These are phyloP conservation scores for Endotrypanum monterogeii DNA, from an alignment of 208 protist genomes.

Conservation along the genomic window DNA sequence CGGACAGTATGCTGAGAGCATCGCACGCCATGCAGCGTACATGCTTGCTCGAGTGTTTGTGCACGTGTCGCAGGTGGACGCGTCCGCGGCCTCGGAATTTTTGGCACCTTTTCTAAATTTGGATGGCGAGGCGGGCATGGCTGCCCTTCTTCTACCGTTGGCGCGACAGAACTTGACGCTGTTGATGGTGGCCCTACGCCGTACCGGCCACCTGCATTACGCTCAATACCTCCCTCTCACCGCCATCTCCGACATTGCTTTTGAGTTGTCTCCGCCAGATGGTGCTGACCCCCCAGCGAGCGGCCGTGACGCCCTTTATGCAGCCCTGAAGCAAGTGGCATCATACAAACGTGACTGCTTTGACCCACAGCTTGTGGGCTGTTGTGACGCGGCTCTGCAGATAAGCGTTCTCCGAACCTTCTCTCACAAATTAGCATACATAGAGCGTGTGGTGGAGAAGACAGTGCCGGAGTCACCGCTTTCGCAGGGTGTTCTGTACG, in stretches of 20 bases:
- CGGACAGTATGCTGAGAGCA: conserved; percentile 36
- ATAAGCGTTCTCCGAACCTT: conserved; percentile 62
- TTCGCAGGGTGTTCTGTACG: conserved; percentile 44
- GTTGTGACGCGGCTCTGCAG: conserved; percentile 47
- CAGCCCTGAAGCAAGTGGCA: conserved; percentile 37
- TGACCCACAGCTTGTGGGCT: conserved; percentile 31
- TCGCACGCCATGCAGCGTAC: conserved; percentile 69
- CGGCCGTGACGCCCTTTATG: conserved; percentile 38
- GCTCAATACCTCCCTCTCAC: conserved; percentile 55
- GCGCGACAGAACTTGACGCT: conserved; percentile 71
- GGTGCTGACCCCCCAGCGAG: conserved; percentile 30
- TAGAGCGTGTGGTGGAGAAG: conserved; percentile 64
- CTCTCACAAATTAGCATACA: conserved; percentile 33
- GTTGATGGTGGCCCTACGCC: conserved; percentile 49
- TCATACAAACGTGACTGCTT: conserved; percentile 34
- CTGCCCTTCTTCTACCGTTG: conserved; percentile 53
- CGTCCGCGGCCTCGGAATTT: conserved; percentile 23
- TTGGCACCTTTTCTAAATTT: conserved; percentile 26
- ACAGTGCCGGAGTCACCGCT: conserved; percentile 31
- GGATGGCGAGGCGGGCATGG: conserved; percentile 23
- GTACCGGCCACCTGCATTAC: conserved; percentile 34
- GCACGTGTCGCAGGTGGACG: conserved; percentile 29
- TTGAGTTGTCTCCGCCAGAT: conserved; percentile 37
- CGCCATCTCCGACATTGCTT: conserved; percentile 60
- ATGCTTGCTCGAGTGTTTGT: conserved; percentile 51